Evolutionary conservation across 2,329 filamentous ascomycete genomes (phyloP), one percentile per base, ranked within the genome.

Genomic region (Trichoderma harzianum): DNA sequence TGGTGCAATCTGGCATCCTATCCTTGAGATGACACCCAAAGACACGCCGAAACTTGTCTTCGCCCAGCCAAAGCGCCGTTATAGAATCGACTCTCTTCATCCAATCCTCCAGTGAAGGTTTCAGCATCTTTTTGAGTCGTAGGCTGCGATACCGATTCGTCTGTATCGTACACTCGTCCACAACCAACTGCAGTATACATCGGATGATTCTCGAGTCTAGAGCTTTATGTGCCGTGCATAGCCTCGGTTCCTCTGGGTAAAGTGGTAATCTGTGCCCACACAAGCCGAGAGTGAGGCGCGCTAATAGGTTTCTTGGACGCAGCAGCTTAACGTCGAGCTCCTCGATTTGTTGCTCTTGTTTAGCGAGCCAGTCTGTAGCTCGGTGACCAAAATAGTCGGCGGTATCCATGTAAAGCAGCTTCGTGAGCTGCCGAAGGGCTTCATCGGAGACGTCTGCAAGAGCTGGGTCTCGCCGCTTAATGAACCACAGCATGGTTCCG

Each of bases 141-240:
- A 77, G 75, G 8, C 61, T 64, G 11, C 81, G 78, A 57, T 82
- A 76, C 1, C 74, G 74, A 18, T 78, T 75, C 2, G 79, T 73
- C 14, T 79, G 79, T 7, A 75, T 74, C 0, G 81, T 85, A 32
- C 80, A 79, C 76, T 88, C 86, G 7, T 80, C 77, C 0, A 77
- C 78, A 7, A 88, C 62, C 7, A 84, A 78, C 21, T 81, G 63
- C 76, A 84, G 84, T n/a, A 87, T 75, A 21, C 79, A 79, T 57
- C 82, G 82, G 18, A 87, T 82, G 12, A 86, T 73, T 51, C 79
- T 80, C 0, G 84, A 79, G 53, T 86, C 80, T 5, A 88, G 80
- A 0, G 43, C 68, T 28, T 78, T 74, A 74, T 88, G 86, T 5
- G 75, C 76, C 7, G 67, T 16, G 74, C 86, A 88, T 5, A 87